Evolutionary conservation across 208 protist species (phyloP).

Genomic region (Acanthamoeba healyi): DNA sequence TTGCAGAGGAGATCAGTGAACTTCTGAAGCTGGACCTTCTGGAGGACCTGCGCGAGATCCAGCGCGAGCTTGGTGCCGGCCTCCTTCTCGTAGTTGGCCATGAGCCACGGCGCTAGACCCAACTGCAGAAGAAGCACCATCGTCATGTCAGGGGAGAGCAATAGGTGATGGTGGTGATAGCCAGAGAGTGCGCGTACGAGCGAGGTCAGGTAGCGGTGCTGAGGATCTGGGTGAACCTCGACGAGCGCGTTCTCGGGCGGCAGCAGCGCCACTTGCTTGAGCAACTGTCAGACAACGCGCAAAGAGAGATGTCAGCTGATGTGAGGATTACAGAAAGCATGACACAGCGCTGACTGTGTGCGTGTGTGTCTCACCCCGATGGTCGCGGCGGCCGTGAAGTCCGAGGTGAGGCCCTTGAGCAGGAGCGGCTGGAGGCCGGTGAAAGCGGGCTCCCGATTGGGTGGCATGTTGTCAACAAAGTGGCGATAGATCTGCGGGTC

Average conservation of each 20-base stretch:
- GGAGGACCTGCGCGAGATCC: neutral
- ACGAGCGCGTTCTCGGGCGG: neutral
- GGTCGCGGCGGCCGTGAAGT: no score
- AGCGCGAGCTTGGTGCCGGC: slow-evolving; percentile 4
- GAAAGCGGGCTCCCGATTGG: neutral
- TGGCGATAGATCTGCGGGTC: neutral
- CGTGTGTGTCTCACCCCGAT: no score
- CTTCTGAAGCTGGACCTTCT: neutral
- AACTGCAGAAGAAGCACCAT: neutral
- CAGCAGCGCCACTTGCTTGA: neutral
- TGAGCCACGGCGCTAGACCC: slow-evolving; percentile 9
- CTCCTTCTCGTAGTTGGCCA: slow-evolving; percentile 30
- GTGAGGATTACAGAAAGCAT: neutral
- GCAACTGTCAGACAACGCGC: neutral
- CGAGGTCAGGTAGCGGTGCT: slow-evolving; percentile 23
- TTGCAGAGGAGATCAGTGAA: slow-evolving; percentile 6
- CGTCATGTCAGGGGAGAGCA: neutral
- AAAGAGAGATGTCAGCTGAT: neutral
- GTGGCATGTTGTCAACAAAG: neutral
- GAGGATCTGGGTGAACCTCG: neutral
- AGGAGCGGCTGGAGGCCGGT: neutral
- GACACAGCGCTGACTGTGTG: no score
- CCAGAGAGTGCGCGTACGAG: neutral
- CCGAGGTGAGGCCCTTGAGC: slow-evolving; percentile 36
- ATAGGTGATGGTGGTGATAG: neutral